Base-by-base conservation (phyloP, 192 early-diverging fungal genomes). In the Rhizoclosmatium globosum region DNA sequence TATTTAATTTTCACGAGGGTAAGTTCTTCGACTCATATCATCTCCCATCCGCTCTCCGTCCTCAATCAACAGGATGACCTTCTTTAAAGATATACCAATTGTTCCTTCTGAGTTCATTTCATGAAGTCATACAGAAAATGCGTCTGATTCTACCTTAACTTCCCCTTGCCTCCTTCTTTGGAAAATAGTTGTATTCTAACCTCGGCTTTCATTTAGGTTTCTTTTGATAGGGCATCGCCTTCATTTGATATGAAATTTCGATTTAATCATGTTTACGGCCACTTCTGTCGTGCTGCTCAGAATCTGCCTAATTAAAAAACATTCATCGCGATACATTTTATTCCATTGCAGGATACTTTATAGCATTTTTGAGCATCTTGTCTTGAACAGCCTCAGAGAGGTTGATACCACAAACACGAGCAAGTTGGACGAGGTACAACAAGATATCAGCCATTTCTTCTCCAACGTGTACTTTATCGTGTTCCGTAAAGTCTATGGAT, bases 31-130 rank as follows among this genome's bases (percentile, higher is more conserved):
- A n/a, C n/a, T n/a, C n/a, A n/a, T n/a, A n/a, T n/a, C n/a, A n/a
- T n/a, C n/a, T n/a, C n/a, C n/a, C n/a, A n/a, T n/a, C n/a, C n/a
- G n/a, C n/a, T n/a, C n/a, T n/a, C n/a, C n/a, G n/a, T n/a, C 69
- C 2, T 39, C 43, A 31, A 17, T 17, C 48, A 15, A 71, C 1
- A 71, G 47, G 69, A 71, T 71, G 69, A 71, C 48, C 13, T 39
- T 57, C 23, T 68, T 15, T 31, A 71, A 56, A 56, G 17, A 71
- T 56, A 56, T 56, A 56, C 69, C 69, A 71, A 71, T 71, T 71
- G 69, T 71, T 71, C 69, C 69, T 71, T 71, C 69, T 56, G 69
- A 71, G 69, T 71, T 71, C 69, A 53, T 48, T 71, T 17, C 50
- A 42, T 71, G 69, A 71, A 48, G 47, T 38, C 47, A 39, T n/a